Percentiles rank a stretch among this genome's conserved stretches.
phyloP scores from a whole-genome alignment of 1,284 basidiomycete species.

The Pseudozyma thailandica region DNA sequence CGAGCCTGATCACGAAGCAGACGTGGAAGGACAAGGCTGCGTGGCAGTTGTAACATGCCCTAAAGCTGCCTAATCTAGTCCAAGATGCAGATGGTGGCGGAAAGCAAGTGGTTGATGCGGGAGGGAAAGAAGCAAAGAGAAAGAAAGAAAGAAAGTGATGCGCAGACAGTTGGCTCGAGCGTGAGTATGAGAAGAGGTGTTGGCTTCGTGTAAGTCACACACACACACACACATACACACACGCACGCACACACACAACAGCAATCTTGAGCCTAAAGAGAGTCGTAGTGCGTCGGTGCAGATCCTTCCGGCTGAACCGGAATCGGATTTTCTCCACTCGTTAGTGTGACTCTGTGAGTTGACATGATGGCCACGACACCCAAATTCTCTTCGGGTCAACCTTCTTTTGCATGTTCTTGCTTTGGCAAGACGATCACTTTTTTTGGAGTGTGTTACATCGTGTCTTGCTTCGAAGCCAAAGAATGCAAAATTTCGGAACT shows the following conservation, averaged over 20 bases:
- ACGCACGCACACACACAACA: too few relatives aligned
- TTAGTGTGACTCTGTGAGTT: too few relatives aligned
- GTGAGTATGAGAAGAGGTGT: too few relatives aligned
- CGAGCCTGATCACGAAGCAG: constrained; percentile 38
- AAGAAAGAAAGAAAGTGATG: not conserved
- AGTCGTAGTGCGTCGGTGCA: too few relatives aligned
- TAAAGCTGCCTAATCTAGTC: constrained; percentile 18
- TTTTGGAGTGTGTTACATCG: constrained; percentile 5
- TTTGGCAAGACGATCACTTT: constrained; percentile 15
- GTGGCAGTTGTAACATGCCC: constrained; percentile 43
- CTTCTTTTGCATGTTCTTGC: too few relatives aligned
- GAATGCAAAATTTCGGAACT: constrained; percentile 21
- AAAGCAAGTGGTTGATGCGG: not conserved
- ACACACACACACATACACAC: too few relatives aligned
- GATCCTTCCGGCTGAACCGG: too few relatives aligned
- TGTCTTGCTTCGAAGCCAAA: not conserved
- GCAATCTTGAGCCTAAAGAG: too few relatives aligned
- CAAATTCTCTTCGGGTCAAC: not conserved
- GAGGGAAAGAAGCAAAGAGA: too few relatives aligned
- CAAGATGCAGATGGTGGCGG: not conserved
- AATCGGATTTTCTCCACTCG: too few relatives aligned
- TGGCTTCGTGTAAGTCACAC: too few relatives aligned
- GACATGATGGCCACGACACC: constrained; percentile 41
- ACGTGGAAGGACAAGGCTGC: constrained; percentile 39
- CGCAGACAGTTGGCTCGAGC: too few relatives aligned